These are phyloP conservation scores for Vaccinium myrtillus DNA, from an alignment of 148 eudicot species.

Conservation along the genomic window DNA sequence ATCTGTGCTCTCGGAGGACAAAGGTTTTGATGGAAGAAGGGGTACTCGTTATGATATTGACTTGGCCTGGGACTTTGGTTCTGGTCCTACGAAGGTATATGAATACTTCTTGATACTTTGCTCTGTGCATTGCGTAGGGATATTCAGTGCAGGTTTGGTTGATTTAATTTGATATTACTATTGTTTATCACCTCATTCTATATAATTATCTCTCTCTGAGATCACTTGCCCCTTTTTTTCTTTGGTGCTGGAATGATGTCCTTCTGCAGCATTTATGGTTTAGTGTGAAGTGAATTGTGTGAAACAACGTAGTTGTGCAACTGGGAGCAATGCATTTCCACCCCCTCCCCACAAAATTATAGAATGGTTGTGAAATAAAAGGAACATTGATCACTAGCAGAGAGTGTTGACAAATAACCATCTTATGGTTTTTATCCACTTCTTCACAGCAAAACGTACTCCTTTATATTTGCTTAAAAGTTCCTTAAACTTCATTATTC, in stretches of 20 bases:
- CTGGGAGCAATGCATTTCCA: not conserved
- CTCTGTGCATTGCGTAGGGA: slow-evolving; percentile 7
- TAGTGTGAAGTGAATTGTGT: not conserved
- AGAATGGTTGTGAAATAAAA: not conserved
- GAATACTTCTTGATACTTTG: not conserved
- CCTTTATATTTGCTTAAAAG: not conserved
- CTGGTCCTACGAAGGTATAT: slow-evolving; percentile 54
- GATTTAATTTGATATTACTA: not conserved
- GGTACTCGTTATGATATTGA: slow-evolving; percentile 58
- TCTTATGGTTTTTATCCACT: not conserved
- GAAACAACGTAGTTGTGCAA: not conserved
- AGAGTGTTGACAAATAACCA: not conserved
- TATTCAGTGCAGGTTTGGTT: not conserved
- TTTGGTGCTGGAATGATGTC: slow-evolving; percentile 8
- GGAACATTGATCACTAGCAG: not conserved
- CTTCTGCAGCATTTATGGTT: not conserved
- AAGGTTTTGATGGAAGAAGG: slow-evolving; percentile 60
- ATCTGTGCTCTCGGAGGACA: slow-evolving; percentile 56
- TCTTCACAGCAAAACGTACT: not conserved
- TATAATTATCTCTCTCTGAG: not conserved
- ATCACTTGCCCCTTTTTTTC: not conserved
- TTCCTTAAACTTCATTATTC: not conserved
- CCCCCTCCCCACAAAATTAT: not conserved
- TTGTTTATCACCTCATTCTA: not conserved
- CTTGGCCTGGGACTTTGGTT: slow-evolving; percentile 52